A percentile compares a stretch with the other conserved stretches of the same genome.
These are phyloP conservation scores for Dioscorea zingiberensis DNA, from an alignment of 106 monocot species.

Conservation along the genomic window DNA sequence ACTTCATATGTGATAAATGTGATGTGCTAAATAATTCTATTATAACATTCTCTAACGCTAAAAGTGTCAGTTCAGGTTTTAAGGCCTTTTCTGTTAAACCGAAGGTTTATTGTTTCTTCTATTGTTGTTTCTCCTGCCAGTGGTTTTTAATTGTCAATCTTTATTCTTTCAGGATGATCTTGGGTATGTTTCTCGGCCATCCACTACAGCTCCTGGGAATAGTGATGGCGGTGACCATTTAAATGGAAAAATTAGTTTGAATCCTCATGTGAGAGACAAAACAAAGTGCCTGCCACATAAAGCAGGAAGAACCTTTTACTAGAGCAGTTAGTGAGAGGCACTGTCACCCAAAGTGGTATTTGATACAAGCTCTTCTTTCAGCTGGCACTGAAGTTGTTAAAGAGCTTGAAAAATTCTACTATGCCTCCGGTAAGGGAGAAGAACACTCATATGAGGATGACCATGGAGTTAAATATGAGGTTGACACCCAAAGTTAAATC, in stretches of 20 bases:
- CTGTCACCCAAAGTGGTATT: slow-evolving; percentile 23
- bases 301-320: slow-evolving; percentile 29
- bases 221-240: slow-evolving; percentile 7
- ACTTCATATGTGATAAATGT: too few relatives aligned
- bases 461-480: slow-evolving; percentile 23
- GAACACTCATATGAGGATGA: slow-evolving; percentile 8
- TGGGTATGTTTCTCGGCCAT: slow-evolving; percentile 13
- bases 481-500: slow-evolving; percentile 27
- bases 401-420: slow-evolving; percentile 29
- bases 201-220: slow-evolving; percentile 16
- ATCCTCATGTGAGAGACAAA: slow-evolving; percentile 9
- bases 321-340: slow-evolving; percentile 30
- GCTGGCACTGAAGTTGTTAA: slow-evolving; percentile 62
- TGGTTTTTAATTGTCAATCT: too few relatives aligned
- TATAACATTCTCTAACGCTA: too few relatives aligned
- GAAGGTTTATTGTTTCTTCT: too few relatives aligned
- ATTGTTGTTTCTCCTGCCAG: too few relatives aligned
- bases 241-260: slow-evolving; percentile 23
- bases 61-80: too few relatives aligned
- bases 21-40: too few relatives aligned
- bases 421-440: slow-evolving; percentile 18
- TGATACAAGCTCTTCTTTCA: slow-evolving; percentile 67
- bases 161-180: slow-evolving; percentile 27
- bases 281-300: slow-evolving; percentile 6
- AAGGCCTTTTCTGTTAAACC: too few relatives aligned